Evolutionary conservation across 1,139 yeast genomes (phyloP), one percentile per base, ranked within the genome.

Genomic region (Saccharomyces hybrid): DNA sequence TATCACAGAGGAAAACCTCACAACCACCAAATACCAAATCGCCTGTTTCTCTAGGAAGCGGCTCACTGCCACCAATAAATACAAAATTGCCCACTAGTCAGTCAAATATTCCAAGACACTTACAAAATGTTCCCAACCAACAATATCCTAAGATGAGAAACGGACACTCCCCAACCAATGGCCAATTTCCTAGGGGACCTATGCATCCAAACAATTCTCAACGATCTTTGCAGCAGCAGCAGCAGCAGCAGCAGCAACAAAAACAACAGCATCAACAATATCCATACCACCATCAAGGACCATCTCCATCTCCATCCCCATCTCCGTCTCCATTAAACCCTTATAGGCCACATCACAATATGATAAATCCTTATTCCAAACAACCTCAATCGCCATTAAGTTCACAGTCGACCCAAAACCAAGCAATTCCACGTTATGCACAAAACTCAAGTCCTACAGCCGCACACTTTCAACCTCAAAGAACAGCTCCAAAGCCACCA

Each of bases 1-100:
- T 14, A 46, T 46, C 48, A 46, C 71, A 71, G 61, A 73, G 82
- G 61, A 73, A 73, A 55, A 79, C 81, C 1, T 79, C 81, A 13
- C 71, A 77, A 5, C 78, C 79, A 9, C 79, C 80, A 47, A 66
- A 61, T 49, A 41, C 52, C n/a, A 51, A 54, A 41, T 50, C 51
- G 5, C 16, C 47, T 2, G 14, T 41, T 8, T 16, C 30, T n/a
- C 11, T 25, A 14, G 32, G 28, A 14, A 51, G 11, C 31, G 44
- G 44, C 8, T 38, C 44, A 9, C 44, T 38, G 26, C 44, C 44
- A 38, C 44, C 44, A 4, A 16, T 38, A 38, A 38, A 38, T 23
- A 38, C 44, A 38, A 38, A 38, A 20, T 20, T 38, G 20, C 25
- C 25, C 9, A 38, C 20, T 20, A 38, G 20, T 38, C 44, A 38